Evolutionary conservation across 371 early-diverging fungal species (phyloP).

Genomic region (Umbelopsis sp.): DNA sequence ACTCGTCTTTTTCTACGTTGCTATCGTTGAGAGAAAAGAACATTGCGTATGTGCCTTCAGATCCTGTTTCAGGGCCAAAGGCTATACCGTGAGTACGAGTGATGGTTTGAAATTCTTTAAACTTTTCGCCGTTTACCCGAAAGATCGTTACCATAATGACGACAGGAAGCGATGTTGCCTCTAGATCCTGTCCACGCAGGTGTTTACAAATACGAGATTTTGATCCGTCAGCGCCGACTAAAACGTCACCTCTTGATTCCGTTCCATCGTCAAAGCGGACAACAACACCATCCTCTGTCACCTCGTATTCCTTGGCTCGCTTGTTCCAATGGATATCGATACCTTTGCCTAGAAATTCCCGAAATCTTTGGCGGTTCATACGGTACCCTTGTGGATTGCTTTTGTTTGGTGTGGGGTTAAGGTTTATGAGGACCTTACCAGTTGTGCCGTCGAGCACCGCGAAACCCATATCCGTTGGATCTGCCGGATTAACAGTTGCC

Average conservation of each 20-base stretch:
- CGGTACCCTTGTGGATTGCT: slow-evolving; percentile 19
- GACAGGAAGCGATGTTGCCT: background rate
- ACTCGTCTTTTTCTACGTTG: background rate
- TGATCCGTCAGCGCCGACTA: slow-evolving; percentile 38
- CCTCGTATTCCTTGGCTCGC: slow-evolving; percentile 19
- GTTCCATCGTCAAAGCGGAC: slow-evolving; percentile 38
- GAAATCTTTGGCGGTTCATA: slow-evolving; percentile 32
- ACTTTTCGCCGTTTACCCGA: background rate
- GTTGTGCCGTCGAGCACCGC: slow-evolving; percentile 22
- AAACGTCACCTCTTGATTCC: slow-evolving; percentile 21
- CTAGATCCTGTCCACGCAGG: slow-evolving; percentile 17
- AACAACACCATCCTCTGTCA: slow-evolving; percentile 25
- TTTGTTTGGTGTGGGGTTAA: background rate
- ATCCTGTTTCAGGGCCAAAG: background rate
- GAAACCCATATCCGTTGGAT: slow-evolving; percentile 18
- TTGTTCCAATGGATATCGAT: slow-evolving; percentile 32
- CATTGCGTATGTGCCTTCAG: background rate
- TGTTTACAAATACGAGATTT: slow-evolving; percentile 28
- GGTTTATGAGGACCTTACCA: slow-evolving; percentile 4
- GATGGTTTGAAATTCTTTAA: background rate
- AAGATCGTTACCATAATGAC: background rate
- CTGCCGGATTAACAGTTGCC: slow-evolving; percentile 24
- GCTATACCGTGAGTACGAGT: background rate
- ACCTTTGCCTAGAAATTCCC: slow-evolving; percentile 26
- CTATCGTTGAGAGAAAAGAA: background rate